Conservation (phyloP, 2,329 filamentous ascomycete genomes). For the Talaromyces pinophilus region DNA sequence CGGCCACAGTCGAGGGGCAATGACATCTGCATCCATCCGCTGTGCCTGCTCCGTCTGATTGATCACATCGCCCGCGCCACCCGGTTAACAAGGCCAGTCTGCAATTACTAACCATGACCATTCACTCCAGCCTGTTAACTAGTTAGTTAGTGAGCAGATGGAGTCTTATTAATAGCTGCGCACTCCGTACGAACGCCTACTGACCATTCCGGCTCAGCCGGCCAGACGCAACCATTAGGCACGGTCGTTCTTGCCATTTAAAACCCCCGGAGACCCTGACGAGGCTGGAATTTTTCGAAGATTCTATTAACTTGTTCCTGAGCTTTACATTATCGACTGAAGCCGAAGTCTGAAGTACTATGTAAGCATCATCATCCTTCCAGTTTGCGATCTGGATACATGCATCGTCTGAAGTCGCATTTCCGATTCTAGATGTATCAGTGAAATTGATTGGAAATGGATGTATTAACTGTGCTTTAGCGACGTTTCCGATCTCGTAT, state of each 20-base stretch:
- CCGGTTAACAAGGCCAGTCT: neutral
- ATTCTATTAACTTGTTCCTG: neutral
- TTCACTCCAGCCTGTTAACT: neutral
- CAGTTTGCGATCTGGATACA: neutral
- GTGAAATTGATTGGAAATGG: neutral
- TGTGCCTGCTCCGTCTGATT: neutral
- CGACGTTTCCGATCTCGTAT: neutral
- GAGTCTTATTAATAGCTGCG: conserved; percentile 3
- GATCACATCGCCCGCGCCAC: conserved; percentile 20
- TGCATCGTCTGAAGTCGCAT: neutral
- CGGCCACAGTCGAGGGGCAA: conserved; percentile 15
- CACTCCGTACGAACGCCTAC: conserved; percentile 5
- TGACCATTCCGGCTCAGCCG: conserved; percentile 16
- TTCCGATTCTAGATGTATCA: neutral
- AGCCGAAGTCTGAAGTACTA: neutral
- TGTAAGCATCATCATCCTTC: neutral
- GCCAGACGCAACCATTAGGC: conserved; percentile 8
- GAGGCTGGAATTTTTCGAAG: neutral
- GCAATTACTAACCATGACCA: neutral
- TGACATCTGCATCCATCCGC: conserved; percentile 17
- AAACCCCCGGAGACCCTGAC: neutral
- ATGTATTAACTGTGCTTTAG: neutral
- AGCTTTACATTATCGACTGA: neutral
- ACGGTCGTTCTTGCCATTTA: conserved; percentile 4
- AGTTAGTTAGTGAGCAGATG: neutral